Percentiles rank a stretch among this genome's conserved stretches.
phyloP scores from a whole-genome alignment of 345 rosid species.

The Turritis glabra region DNA sequence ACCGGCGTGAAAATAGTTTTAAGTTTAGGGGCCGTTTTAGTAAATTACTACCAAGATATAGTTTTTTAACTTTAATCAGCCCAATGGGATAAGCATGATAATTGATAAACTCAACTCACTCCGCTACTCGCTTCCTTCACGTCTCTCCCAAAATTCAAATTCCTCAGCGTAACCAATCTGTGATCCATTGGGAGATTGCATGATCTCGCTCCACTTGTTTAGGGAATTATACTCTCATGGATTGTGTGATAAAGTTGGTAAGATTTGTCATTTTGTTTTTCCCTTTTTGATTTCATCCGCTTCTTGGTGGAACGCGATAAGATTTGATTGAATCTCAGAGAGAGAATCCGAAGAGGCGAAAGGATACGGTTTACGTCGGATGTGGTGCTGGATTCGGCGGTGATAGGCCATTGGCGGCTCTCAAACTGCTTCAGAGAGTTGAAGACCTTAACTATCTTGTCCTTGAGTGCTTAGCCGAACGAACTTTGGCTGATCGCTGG shows the following conservation, averaged over 20 bases:
- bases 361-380: constrained; percentile 69
- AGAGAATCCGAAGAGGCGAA: constrained; percentile 54
- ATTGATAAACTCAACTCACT: not conserved
- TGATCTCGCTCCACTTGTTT: constrained; percentile 1
- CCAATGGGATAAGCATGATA: constrained; percentile 1
- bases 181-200: constrained; percentile 6
- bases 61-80: too few species aligned
- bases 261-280: not conserved
- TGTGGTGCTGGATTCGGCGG: constrained; percentile 98
- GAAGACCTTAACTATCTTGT: constrained; percentile 69
- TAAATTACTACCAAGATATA: not conserved
- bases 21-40: not conserved
- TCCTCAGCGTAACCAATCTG: constrained; percentile 10
- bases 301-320: not conserved
- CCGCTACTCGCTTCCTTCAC: not conserved
- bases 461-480: constrained; percentile 92
- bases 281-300: not conserved
- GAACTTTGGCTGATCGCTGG: constrained; percentile 83
- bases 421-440: constrained; percentile 75
- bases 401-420: constrained; percentile 77
- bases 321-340: constrained; percentile 50
- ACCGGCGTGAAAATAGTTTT: not conserved
- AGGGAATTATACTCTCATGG: not conserved
- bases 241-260: constrained; percentile 36
- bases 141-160: constrained; percentile 29